These are phyloP conservation scores for Tephrocybe rancida DNA, from an alignment of 768 basidiomycete genomes.

Conservation along the genomic window DNA sequence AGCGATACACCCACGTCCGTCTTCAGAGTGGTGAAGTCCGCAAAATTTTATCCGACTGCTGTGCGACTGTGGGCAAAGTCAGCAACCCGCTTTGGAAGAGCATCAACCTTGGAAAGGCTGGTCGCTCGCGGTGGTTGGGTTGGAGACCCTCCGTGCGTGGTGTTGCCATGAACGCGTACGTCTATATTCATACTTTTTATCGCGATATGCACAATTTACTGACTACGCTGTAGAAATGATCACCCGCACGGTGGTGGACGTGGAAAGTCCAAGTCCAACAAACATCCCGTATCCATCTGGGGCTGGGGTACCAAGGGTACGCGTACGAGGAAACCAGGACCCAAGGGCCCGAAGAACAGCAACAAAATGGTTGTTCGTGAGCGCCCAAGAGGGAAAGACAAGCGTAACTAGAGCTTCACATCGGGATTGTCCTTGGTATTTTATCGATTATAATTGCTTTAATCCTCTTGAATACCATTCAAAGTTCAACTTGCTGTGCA, in stretches of 20 bases:
- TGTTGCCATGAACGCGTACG: slow-evolving; percentile 96
- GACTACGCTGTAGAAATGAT: slow-evolving; percentile 55
- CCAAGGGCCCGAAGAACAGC: slow-evolving; percentile 86
- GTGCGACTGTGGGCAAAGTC: slow-evolving; percentile 89
- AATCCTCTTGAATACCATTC: neutral
- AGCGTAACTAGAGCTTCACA: slow-evolving; percentile 36
- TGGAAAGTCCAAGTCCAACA: slow-evolving; percentile 97
- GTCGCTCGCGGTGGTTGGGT: slow-evolving; percentile 86
- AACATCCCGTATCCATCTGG: slow-evolving; percentile 90
- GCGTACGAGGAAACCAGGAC: slow-evolving; percentile 90
- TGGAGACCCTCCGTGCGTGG: slow-evolving; percentile 85
- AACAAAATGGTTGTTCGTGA: slow-evolving; percentile 67
- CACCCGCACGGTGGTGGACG: slow-evolving; percentile 98
- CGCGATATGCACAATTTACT: slow-evolving; percentile 1
- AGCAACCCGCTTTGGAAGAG: slow-evolving; percentile 92
- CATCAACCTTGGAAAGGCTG: slow-evolving; percentile 87
- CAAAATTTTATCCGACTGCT: slow-evolving; percentile 77
- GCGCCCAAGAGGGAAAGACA: slow-evolving; percentile 73
- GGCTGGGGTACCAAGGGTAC: slow-evolving; percentile 93
- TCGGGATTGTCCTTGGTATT: slow-evolving; percentile 5
- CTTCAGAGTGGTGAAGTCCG: slow-evolving; percentile 94
- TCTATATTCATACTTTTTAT: slow-evolving; percentile 16
- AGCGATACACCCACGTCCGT: slow-evolving; percentile 78
- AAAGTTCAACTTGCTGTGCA: neutral
- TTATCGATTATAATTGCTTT: slow-evolving; percentile 9